Evolutionary conservation across 352 stramenopile species (phyloP).

Genomic region (Halophytophthora polymorphica): DNA sequence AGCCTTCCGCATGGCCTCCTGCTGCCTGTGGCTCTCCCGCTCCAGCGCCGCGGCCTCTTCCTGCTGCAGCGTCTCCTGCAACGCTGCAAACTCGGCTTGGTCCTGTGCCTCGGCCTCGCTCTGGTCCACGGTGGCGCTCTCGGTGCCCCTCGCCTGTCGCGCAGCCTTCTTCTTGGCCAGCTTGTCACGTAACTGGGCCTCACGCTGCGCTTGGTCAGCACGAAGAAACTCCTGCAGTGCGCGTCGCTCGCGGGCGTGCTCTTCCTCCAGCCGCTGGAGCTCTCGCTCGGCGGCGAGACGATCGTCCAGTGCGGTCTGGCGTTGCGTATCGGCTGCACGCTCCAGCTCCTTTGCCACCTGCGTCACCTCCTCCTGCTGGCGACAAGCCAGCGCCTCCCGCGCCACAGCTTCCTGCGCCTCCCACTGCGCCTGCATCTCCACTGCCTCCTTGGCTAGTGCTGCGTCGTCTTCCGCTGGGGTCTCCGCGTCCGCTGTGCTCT

Average conservation of each 20-base stretch:
- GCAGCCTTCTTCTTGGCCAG: slow-evolving; percentile 35
- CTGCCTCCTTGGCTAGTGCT: slow-evolving; percentile 1
- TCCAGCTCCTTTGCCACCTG: slow-evolving; percentile 24
- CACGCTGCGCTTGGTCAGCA: slow-evolving; percentile 36
- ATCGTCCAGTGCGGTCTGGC: slow-evolving; percentile 15
- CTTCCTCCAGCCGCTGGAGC: slow-evolving; percentile 39
- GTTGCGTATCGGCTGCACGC: slow-evolving; percentile 19
- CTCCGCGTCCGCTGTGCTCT: slow-evolving; percentile 2
- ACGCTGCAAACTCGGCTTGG: slow-evolving; percentile 18
- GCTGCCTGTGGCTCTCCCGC: slow-evolving; percentile 41
- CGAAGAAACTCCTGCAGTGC: slow-evolving; percentile 26
- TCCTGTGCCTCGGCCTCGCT: slow-evolving; percentile 16
- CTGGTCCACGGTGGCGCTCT: slow-evolving; percentile 24
- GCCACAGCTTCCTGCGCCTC: slow-evolving; percentile 17
- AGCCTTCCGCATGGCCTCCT: slow-evolving; percentile 32
- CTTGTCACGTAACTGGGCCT: slow-evolving; percentile 42
- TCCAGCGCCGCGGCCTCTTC: slow-evolving; percentile 26
- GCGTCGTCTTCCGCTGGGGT: slow-evolving; percentile 1
- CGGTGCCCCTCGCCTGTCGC: slow-evolving; percentile 11
- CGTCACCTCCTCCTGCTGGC: slow-evolving; percentile 28
- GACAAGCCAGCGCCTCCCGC: slow-evolving; percentile 15
- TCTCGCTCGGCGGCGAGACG: slow-evolving; percentile 30
- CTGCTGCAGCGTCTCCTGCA: slow-evolving; percentile 27
- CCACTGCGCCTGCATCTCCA: slow-evolving; percentile 15
- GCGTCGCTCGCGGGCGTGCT: slow-evolving; percentile 38